Evolutionary conservation across 2,329 filamentous ascomycete species (phyloP).

Genomic region (Fusarium denticulatum): DNA sequence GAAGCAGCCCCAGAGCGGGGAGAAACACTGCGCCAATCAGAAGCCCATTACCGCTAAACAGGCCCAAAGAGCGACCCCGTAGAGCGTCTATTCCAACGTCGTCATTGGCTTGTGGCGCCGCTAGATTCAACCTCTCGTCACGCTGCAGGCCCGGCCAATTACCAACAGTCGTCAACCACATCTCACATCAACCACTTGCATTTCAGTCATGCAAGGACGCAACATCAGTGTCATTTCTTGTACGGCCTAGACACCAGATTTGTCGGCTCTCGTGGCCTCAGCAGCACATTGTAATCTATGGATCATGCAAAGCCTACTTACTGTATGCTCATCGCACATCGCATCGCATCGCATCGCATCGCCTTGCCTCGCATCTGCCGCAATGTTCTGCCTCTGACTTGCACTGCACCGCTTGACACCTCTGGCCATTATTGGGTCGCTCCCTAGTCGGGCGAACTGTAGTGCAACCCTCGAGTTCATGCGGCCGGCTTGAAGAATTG

Average conservation of each 20-base stretch:
- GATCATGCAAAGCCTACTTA: constrained; percentile 35
- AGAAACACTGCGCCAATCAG: constrained; percentile 32
- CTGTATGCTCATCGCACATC: constrained; percentile 15
- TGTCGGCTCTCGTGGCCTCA: constrained; percentile 10
- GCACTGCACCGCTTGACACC: constrained; percentile 15
- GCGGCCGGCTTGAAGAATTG: constrained; percentile 15
- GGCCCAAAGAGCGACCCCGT: constrained; percentile 10
- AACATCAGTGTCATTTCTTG: constrained; percentile 8
- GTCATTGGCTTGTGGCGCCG: constrained; percentile 40
- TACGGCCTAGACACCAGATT: constrained; percentile 10
- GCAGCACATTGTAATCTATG: constrained; percentile 31
- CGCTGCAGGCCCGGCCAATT: constrained; percentile 40
- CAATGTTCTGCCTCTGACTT: constrained; percentile 29
- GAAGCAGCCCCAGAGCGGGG: constrained; percentile 21
- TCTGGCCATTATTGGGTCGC: constrained; percentile 13
- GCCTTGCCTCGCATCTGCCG: constrained; percentile 28
- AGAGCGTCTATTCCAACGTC: constrained; percentile 39
- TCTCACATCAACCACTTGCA: constrained; percentile 15
- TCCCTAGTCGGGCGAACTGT: constrained; percentile 23
- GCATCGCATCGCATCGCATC: constrained; percentile 12
- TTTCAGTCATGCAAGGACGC: constrained; percentile 31
- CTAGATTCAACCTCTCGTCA: constrained; percentile 35
- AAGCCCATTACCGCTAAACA: constrained; percentile 15
- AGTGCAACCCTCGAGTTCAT: constrained; percentile 36
- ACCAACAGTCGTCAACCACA: constrained; percentile 17